These are phyloP conservation scores for Talaromyces sp. DNA, from an alignment of 2,329 filamentous ascomycete genomes.

Conservation along the genomic window DNA sequence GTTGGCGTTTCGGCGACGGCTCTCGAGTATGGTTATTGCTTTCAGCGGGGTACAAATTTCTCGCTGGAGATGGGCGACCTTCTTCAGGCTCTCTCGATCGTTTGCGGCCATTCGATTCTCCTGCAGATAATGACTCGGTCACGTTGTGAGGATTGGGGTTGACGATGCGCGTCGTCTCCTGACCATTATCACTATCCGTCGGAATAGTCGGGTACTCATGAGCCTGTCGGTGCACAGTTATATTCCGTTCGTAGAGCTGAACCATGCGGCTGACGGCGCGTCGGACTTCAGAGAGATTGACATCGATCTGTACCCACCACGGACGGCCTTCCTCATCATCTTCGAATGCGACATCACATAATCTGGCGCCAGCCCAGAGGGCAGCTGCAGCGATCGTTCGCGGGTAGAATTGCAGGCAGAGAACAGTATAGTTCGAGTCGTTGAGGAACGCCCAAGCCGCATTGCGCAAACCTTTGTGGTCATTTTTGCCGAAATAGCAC, in stretches of 20 bases:
- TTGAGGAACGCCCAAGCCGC: constrained; percentile 92
- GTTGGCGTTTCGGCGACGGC: constrained; percentile 38
- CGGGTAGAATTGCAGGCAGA: constrained; percentile 77
- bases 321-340: constrained; percentile 71
- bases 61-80: constrained; percentile 8
- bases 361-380: constrained; percentile 79
- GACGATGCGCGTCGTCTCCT: constrained; percentile 38
- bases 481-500: constrained; percentile 66
- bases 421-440: constrained; percentile 77
- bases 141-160: constrained; percentile 31
- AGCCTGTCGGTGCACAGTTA: constrained; percentile 40
- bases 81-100: constrained; percentile 38
- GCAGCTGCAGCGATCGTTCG: constrained; percentile 79
- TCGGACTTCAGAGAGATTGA: constrained; percentile 66
- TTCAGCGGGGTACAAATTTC: constrained; percentile 18
- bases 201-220: constrained; percentile 42
- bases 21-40: constrained; percentile 16
- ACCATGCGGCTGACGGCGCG: constrained; percentile 74
- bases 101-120: constrained; percentile 34
- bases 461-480: constrained; percentile 79
- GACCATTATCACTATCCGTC: constrained; percentile 30
- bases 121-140: constrained; percentile 18
- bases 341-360: constrained; percentile 67
- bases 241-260: constrained; percentile 47
- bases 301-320: constrained; percentile 82